Conservation (phyloP, 768 basidiomycete species). For the Tephrocybe sp. region DNA sequence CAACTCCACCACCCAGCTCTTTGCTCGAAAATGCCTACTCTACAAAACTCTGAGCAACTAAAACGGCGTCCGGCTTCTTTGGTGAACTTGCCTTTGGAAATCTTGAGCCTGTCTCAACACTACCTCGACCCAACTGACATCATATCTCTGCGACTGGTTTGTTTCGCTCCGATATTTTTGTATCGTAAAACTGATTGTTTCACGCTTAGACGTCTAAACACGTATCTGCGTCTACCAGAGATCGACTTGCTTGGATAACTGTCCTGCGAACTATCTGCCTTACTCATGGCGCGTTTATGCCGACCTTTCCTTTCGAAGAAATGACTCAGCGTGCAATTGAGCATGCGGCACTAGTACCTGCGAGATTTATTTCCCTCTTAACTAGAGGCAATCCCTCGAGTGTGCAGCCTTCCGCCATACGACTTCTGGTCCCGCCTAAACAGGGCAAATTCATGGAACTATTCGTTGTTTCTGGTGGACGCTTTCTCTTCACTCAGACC, state of each 20-base stretch:
- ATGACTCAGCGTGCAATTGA: conserved; percentile 7
- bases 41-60: neutral
- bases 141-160: conserved; percentile 6
- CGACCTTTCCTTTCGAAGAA: conserved; percentile 1
- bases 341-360: conserved; percentile 3
- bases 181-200: neutral
- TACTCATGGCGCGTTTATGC: conserved; percentile 3
- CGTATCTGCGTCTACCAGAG: neutral
- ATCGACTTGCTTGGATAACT: conserved; percentile 1
- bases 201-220: conserved; percentile 2
- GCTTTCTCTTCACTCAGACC: conserved; percentile 10
- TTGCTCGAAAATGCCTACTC: neutral
- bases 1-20: neutral
- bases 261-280: conserved; percentile 4
- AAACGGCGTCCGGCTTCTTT: neutral
- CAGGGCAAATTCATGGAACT: conserved; percentile 4
- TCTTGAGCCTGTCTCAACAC: conserved; percentile 3
- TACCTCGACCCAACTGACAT: conserved; percentile 8
- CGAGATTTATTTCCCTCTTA: neutral
- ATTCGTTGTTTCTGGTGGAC: conserved; percentile 7
- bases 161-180: neutral
- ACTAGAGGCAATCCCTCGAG: neutral
- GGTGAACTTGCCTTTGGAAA: conserved; percentile 3
- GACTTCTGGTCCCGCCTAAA: neutral
- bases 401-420: conserved; percentile 2